phyloP scores from a whole-genome alignment of 371 early-diverging fungal genomes.

The Mucor lusitanicus region DNA sequence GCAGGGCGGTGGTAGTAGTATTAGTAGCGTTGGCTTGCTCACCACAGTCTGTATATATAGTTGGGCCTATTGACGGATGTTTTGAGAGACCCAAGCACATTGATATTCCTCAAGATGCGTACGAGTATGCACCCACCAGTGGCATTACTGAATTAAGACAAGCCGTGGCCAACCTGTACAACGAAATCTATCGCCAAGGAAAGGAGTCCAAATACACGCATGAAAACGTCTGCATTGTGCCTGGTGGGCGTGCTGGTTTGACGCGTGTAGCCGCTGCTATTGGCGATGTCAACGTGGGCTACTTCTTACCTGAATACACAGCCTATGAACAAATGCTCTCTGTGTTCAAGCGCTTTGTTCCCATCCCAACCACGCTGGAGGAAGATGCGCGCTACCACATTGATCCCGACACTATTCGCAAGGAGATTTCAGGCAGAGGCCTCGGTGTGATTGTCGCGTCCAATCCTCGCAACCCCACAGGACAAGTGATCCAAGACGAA shows the following conservation, averaged over 20 bases:
- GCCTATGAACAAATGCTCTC: slow-evolving; percentile 52
- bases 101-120: slow-evolving; percentile 18
- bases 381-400: slow-evolving; percentile 46
- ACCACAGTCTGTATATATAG: slow-evolving; percentile 17
- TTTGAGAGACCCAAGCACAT: slow-evolving; percentile 35
- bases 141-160: slow-evolving; percentile 39
- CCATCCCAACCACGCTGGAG: slow-evolving; percentile 52
- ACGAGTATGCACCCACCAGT: slow-evolving; percentile 47
- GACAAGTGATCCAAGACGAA: slow-evolving; percentile 49
- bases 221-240: slow-evolving; percentile 56
- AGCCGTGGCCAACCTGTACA: slow-evolving; percentile 52
- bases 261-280: slow-evolving; percentile 52
- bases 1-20: too few relatives aligned
- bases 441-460: slow-evolving; percentile 50
- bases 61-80: slow-evolving; percentile 44
- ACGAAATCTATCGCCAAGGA: slow-evolving; percentile 41
- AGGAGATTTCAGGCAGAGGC: slow-evolving; percentile 48
- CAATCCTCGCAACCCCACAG: slow-evolving; percentile 60
- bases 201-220: slow-evolving; percentile 47
- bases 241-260: slow-evolving; percentile 57
- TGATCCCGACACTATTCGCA: slow-evolving; percentile 35
- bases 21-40: too few relatives aligned
- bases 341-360: slow-evolving; percentile 55
- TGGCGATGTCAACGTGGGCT: slow-evolving; percentile 54
- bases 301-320: slow-evolving; percentile 58